A percentile compares a stretch with the other conserved stretches of the same genome.
phyloP scores from a whole-genome alignment of 805 yeast genomes.

The Metschnikowia santaceciliae region DNA sequence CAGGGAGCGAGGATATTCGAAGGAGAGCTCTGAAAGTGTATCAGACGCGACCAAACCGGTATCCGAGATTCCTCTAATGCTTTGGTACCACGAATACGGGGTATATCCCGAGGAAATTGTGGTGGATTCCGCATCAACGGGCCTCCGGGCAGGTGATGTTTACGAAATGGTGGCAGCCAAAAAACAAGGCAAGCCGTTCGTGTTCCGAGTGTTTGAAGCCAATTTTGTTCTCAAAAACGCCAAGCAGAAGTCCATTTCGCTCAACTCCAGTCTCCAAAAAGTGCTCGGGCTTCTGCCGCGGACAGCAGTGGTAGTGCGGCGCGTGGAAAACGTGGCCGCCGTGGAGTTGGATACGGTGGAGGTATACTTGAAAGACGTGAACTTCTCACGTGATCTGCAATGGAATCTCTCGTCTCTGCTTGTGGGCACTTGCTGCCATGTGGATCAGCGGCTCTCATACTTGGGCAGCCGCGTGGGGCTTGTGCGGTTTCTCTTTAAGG shows the following conservation, averaged over 20 bases:
- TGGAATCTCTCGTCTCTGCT: slow-evolving; percentile 73
- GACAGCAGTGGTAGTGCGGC: slow-evolving; percentile 54
- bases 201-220: slow-evolving; percentile 11
- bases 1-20: not conserved
- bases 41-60: not conserved
- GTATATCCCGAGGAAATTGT: slow-evolving; percentile 56
- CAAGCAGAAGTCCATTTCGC: slow-evolving; percentile 41
- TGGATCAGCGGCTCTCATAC: slow-evolving; percentile 61
- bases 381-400: slow-evolving; percentile 87
- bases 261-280: slow-evolving; percentile 56
- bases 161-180: slow-evolving; percentile 44
- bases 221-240: slow-evolving; percentile 11
- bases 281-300: slow-evolving; percentile 64
- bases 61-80: slow-evolving; percentile 7
- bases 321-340: slow-evolving; percentile 38
- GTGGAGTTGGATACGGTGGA: slow-evolving; percentile 83
- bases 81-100: slow-evolving; percentile 70
- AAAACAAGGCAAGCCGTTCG: slow-evolving; percentile 6
- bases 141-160: slow-evolving; percentile 67
- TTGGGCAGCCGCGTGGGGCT: slow-evolving; percentile 58
- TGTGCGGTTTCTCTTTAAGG: slow-evolving; percentile 58
- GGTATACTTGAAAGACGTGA: slow-evolving; percentile 71
- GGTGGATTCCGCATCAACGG: slow-evolving; percentile 58
- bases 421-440: slow-evolving; percentile 60
- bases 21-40: not conserved